Evolutionary conservation across 1,139 yeast species (phyloP), one percentile per base, ranked within the genome.

Genomic region (Arxiozyma slooffiae): DNA sequence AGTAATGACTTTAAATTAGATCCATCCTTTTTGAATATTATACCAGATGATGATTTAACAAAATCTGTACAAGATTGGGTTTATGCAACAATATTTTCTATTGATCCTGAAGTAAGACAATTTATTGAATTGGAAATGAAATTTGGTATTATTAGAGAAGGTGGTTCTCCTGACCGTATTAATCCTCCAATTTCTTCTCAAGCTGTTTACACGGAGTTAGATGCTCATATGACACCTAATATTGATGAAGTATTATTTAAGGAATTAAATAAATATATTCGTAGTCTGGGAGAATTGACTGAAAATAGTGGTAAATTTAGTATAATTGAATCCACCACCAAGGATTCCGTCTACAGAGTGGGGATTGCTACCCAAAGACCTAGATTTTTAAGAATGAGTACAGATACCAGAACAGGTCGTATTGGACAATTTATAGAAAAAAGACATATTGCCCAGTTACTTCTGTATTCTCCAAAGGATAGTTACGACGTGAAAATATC

Each of bases 1-100:
- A 57, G 59, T 20, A 61, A 60, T 20, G 64, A 64, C 50, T 56
- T 62, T 18, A 61, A 64, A 46, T 57, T 68, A 16, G 71, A 68
- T 50, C 59, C 63, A 51, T 80, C 85, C 30, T 75, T 87, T 22
- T 78, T 88, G 1, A 88, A 88, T 11, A 73, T 81, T 1, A 78
- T 83, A 26, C 97, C 97, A 1, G 84, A 86, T 48, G 88, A 87
- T 58, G 92, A 88, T 58, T 73, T 87, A 48, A 85, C 92, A 4
- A 77, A 92, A 60, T 80, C 87, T 41, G 80, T 89, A 7, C 86
- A 95, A 17, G 88, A 85, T 59, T 89, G 97, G 97, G 76, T 89
- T 6, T 89, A 84, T 72, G 90, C 95, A 30, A 84, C 85, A 56
- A 74, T 88, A 51, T 74, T 76, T 44, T 82, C 83, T 39, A 74